Percentiles rank a stretch among this genome's conserved stretches.
Conservation (phyloP, 176 grass and related monocot species). For the Tuctoria greenei region DNA sequence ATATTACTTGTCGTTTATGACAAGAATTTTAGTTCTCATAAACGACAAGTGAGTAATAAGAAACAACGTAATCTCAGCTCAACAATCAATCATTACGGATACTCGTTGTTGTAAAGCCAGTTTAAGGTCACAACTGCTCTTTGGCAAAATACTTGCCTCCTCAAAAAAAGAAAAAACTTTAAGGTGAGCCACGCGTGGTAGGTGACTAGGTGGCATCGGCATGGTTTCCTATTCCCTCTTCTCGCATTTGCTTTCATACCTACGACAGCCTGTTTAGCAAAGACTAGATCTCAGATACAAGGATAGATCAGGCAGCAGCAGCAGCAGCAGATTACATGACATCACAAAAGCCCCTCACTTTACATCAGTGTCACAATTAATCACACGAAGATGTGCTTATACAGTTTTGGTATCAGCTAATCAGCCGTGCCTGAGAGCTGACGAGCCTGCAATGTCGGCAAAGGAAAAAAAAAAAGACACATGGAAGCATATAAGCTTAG, state of each 20-base stretch:
- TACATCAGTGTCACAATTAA: background rate
- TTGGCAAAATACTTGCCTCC: background rate
- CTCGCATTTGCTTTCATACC: background rate
- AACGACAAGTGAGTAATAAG: too few species aligned
- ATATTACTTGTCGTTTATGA: too few species aligned
- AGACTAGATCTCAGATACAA: background rate
- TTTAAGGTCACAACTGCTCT: background rate
- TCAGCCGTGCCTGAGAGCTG: slow-evolving; percentile 1
- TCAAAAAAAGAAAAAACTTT: background rate
- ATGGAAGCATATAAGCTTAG: background rate
- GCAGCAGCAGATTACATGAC: background rate
- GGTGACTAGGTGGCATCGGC: background rate
- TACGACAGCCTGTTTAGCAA: background rate
- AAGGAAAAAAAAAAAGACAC: background rate
- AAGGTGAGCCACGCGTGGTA: background rate
- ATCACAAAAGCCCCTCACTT: background rate
- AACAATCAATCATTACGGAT: background rate
- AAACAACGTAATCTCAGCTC: background rate
- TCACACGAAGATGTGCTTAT: background rate
- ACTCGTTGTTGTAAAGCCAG: background rate
- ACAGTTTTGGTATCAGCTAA: background rate
- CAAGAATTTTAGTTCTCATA: too few species aligned
- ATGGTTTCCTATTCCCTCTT: background rate
- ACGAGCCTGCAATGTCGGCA: slow-evolving; percentile 23
- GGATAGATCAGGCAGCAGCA: too few species aligned